Conservation (phyloP, 305 asterid genomes). For the Fraxinus baroniana region DNA sequence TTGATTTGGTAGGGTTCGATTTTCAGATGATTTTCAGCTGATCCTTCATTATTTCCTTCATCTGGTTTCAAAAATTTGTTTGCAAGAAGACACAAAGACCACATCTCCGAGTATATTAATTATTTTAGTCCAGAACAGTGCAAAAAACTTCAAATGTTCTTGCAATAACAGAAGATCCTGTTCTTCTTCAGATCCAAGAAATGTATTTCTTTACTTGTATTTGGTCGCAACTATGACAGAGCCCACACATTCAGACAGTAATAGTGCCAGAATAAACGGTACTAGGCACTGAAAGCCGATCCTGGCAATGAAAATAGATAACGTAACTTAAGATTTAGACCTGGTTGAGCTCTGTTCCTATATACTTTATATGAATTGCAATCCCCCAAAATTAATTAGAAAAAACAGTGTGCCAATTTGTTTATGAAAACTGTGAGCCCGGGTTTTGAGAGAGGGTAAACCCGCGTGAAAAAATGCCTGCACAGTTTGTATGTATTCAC, state of each 20-base stretch:
- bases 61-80: constrained; percentile 71
- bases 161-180: constrained; percentile 9
- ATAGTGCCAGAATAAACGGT: constrained; percentile 7
- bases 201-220: constrained; percentile 1
- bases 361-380: background rate
- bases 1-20: constrained; percentile 42
- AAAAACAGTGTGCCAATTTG: background rate
- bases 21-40: constrained; percentile 34
- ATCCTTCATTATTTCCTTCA: constrained; percentile 49
- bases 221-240: constrained; percentile 1
- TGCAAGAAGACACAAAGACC: constrained; percentile 64
- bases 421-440: background rate
- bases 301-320: constrained; percentile 17
- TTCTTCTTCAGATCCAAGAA: constrained; percentile 17
- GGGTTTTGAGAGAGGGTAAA: background rate
- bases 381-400: background rate
- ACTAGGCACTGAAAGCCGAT: background rate
- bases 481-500: background rate
- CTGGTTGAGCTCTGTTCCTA: background rate
- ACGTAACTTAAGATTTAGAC: constrained; percentile 2
- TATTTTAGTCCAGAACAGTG: constrained; percentile 14
- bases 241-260: constrained; percentile 14
- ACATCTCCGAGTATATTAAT: constrained; percentile 51
- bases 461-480: background rate
- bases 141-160: constrained; percentile 12